Percentiles rank a stretch among this genome's conserved stretches.
phyloP scores from a whole-genome alignment of 2,329 filamentous ascomycete genomes.

The Hypoxylon sp. region DNA sequence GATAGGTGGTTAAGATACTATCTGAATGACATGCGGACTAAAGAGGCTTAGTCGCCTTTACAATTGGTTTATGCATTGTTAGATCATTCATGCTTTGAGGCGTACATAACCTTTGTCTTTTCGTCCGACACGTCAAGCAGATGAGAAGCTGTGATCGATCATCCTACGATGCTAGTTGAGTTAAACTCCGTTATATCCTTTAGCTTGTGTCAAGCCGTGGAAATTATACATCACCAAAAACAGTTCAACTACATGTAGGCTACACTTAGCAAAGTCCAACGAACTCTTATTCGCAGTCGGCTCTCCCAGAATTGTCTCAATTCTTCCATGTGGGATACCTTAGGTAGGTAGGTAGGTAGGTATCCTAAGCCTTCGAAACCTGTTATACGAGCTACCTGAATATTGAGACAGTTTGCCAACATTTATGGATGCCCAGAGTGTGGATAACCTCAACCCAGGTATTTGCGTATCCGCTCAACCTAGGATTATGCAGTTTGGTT shows the following conservation, averaged over 20 bases:
- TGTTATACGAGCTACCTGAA: background rate
- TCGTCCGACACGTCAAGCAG: too few species aligned
- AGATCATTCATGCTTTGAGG: background rate
- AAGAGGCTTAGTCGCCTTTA: slow-evolving; percentile 1
- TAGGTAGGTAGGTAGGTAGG: too few species aligned
- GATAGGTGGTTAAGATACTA: background rate
- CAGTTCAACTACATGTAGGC: background rate
- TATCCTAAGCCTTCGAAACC: background rate
- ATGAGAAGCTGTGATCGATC: background rate
- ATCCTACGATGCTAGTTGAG: background rate
- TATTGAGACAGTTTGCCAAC: background rate
- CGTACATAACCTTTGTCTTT: background rate
- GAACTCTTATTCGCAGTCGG: background rate
- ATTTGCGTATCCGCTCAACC: background rate
- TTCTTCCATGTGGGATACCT: background rate
- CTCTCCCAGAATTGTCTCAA: background rate
- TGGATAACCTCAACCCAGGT: slow-evolving; percentile 8
- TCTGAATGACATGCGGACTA: background rate
- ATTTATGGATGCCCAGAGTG: background rate
- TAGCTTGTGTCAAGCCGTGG: background rate
- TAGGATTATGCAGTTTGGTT: background rate
- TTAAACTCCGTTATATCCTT: background rate
- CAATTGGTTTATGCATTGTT: background rate
- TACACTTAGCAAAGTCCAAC: background rate
- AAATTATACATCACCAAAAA: background rate